Percentiles rank a stretch among this genome's conserved stretches.
These are phyloP conservation scores for Elsinoe arachidis DNA, from an alignment of 2,329 filamentous ascomycete genomes.

Conservation along the genomic window DNA sequence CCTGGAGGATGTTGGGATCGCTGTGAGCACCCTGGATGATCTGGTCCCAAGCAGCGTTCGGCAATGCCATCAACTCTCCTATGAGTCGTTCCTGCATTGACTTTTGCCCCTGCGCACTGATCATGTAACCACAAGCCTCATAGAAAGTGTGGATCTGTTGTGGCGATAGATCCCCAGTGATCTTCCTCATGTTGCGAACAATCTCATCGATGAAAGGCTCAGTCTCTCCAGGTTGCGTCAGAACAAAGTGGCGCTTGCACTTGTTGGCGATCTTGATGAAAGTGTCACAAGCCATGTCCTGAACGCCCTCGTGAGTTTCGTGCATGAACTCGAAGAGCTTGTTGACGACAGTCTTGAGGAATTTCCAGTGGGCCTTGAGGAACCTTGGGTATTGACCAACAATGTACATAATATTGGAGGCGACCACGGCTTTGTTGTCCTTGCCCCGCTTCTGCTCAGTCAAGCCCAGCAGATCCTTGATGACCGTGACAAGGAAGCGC, in stretches of 20 bases:
- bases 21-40: conserved; percentile 84
- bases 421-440: conserved; percentile 98
- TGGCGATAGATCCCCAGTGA: conserved; percentile 87
- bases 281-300: conserved; percentile 99
- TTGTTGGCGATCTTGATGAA: conserved; percentile 99
- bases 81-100: conserved; percentile 86
- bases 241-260: conserved; percentile 94
- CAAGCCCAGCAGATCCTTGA: conserved; percentile 91
- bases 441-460: conserved; percentile 99
- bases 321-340: conserved; percentile 99
- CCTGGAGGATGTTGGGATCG: conserved; percentile 78
- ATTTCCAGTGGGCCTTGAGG: conserved; percentile 99
- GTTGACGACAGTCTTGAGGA: conserved; percentile 98
- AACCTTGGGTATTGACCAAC: conserved; percentile 97
- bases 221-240: conserved; percentile 82
- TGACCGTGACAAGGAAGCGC: conserved; percentile 94
- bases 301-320: conserved; percentile 97
- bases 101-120: conserved; percentile 93
- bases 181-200: conserved; percentile 88
- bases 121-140: conserved; percentile 98
- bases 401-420: conserved; percentile 99
- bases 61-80: conserved; percentile 82
- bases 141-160: conserved; percentile 99
- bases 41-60: conserved; percentile 89
- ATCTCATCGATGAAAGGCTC: conserved; percentile 99